Conservation (phyloP, 495 filamentous ascomycete genomes). For the Penicillium nucicola region DNA sequence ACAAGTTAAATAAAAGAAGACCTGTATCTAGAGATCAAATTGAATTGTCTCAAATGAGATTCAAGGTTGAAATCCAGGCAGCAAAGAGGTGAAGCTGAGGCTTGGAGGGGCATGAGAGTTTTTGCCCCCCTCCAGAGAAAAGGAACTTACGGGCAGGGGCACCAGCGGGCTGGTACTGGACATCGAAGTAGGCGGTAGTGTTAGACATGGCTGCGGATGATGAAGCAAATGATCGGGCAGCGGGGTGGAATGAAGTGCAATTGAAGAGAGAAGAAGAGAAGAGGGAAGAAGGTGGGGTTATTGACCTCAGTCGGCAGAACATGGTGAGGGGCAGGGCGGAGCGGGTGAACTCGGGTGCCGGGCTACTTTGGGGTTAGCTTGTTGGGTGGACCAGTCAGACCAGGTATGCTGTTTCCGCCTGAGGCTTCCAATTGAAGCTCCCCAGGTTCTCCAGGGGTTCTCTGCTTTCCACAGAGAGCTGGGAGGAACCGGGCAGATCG, state of each 20-base stretch:
- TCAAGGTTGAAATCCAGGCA: not conserved
- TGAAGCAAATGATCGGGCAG: constrained; percentile 56
- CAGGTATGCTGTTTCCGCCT: constrained; percentile 17
- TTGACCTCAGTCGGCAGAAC: constrained; percentile 50
- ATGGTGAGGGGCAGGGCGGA: constrained; percentile 47
- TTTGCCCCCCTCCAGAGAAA: constrained; percentile 13
- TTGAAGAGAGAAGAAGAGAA: constrained; percentile 46
- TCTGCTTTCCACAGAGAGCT: not conserved
- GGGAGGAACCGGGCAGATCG: not conserved
- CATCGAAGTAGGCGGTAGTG: constrained; percentile 64
- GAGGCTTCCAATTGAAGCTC: constrained; percentile 3
- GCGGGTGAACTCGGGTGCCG: constrained; percentile 29
- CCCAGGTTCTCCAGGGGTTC: constrained; percentile 4
- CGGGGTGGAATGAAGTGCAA: constrained; percentile 40
- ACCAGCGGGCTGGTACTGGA: constrained; percentile 55
- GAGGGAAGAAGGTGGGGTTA: constrained; percentile 47
- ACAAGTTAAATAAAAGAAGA: not conserved
- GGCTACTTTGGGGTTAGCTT: constrained; percentile 25
- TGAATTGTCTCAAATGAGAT: not conserved
- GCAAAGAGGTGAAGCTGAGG: not conserved
- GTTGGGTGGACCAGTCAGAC: constrained; percentile 15
- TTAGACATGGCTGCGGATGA: constrained; percentile 61
- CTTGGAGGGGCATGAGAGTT: constrained; percentile 11
- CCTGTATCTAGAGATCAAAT: not conserved
- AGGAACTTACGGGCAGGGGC: constrained; percentile 59